Evolutionary conservation across 768 basidiomycete genomes (phyloP).

Genomic region (Gymnopilus dilepis): DNA sequence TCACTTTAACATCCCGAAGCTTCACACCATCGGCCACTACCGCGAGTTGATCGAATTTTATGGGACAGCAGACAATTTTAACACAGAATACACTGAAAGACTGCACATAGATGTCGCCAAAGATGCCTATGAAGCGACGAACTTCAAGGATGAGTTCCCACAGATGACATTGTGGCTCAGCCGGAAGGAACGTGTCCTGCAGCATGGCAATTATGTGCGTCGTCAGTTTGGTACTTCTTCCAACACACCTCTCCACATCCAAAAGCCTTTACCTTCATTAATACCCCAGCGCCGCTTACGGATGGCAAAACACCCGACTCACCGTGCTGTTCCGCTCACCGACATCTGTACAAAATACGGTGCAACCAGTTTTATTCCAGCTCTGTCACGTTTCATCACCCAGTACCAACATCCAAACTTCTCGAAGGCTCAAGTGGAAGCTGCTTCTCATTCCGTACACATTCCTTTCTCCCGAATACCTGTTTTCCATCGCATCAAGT

Average conservation of each 20-base stretch:
- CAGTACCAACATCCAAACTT: no score
- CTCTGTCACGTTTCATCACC: no score
- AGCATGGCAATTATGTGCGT: slow-evolving; percentile 31
- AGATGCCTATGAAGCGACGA: slow-evolving; percentile 30
- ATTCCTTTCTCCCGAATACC: no score
- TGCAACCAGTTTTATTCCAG: no score
- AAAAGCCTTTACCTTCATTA: neutral
- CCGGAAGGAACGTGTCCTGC: slow-evolving; percentile 37
- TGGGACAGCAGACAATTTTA: slow-evolving; percentile 37
- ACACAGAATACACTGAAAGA: slow-evolving; percentile 37
- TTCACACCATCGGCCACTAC: slow-evolving; percentile 38
- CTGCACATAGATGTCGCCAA: no score
- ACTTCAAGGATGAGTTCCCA: no score
- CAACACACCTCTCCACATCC: neutral
- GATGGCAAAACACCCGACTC: neutral
- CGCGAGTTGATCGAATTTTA: slow-evolving; percentile 26
- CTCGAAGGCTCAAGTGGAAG: no score
- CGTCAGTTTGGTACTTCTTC: slow-evolving; percentile 25
- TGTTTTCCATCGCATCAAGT: no score
- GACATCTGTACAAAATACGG: neutral
- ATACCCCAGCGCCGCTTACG: neutral
- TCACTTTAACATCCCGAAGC: slow-evolving; percentile 44
- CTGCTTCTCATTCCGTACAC: no score
- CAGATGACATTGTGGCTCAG: slow-evolving; percentile 48
- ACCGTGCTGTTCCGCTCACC: neutral